Conservation (phyloP, 352 stramenopile species). For the Thraustochytrium sp. region DNA sequence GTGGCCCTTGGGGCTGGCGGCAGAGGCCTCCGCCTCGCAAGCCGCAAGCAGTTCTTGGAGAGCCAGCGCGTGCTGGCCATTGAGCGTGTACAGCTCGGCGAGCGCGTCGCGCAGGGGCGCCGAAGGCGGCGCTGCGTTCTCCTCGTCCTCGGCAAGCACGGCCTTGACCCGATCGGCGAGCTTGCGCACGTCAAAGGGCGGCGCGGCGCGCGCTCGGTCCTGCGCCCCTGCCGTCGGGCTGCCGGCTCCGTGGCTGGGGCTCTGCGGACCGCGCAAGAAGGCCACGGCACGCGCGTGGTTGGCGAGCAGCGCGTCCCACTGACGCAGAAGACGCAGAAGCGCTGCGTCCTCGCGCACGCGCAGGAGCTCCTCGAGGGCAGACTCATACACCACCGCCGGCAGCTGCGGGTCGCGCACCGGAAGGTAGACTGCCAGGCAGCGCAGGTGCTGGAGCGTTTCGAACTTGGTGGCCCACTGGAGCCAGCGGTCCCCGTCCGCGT, state of each 20-base stretch:
- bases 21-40: neutral
- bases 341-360: neutral
- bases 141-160: conserved; percentile 19
- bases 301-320: neutral
- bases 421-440: conserved; percentile 48
- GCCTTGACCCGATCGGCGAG: neutral
- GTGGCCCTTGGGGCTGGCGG: neutral
- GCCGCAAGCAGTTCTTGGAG: conserved; percentile 45
- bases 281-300: neutral
- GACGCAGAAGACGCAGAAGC: neutral
- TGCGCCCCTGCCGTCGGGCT: neutral
- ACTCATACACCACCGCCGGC: neutral
- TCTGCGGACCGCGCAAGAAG: neutral
- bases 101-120: conserved; percentile 46
- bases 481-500: conserved; percentile 48
- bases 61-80: conserved; percentile 46
- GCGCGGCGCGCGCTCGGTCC: neutral
- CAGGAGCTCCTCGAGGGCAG: neutral
- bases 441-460: conserved; percentile 39
- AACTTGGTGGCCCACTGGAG: conserved; percentile 54
- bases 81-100: conserved; percentile 47
- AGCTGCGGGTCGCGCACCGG: conserved; percentile 45
- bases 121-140: conserved; percentile 22
- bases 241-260: neutral
- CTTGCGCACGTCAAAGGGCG: neutral